Evolutionary conservation across 345 rosid genomes (phyloP), one percentile per base, ranked within the genome.

Genomic region (Nasturtium officinale): DNA sequence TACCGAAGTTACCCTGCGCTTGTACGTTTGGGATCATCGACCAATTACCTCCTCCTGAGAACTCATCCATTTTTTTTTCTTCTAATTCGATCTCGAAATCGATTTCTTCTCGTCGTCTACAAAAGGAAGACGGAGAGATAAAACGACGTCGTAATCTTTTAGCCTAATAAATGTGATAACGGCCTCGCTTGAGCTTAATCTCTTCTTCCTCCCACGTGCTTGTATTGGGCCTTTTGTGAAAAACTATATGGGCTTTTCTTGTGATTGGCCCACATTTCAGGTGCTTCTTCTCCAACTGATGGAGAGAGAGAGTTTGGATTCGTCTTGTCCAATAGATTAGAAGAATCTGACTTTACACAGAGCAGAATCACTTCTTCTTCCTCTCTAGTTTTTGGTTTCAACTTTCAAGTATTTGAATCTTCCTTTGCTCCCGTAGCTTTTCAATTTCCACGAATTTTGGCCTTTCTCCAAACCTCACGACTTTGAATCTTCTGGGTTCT

Each of bases 1-100:
- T 81, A 45, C 82, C 79, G 63, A 72, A 77, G 82, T 78, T 84
- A 60, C 79, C 77, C 72, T 77, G 87, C 37, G 82, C 33, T 3
- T 80, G 84, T 25, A 77, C 75, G 78, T 72, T 78, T 3, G 87
- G 84, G 48, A 88, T 85, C 86, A 82, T 76, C 15, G 78, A 75
- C 86, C 88, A 85, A 58, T 78, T 77, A 5, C 9, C 6, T 13
- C 82, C 84, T 68, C 86, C 87, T 0, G 83, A 18, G 69, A 77
- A 85, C 3, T 84, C 85, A 71, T 64, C 75, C 76, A 69, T 76
- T n/a, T 0, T 7, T 38, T 2, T 25, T 23, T 10, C 29, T n/a
- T n/a, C 38, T 35, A 35, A 9, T 40, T 26, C 67, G 42, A 56
- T 75, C 74, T 51, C 45, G 15, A 13, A 12, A 3, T 56, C 48